Base-by-base conservation (phyloP, 108 stramenopile genomes). In the Cyclotella cryptica region DNA sequence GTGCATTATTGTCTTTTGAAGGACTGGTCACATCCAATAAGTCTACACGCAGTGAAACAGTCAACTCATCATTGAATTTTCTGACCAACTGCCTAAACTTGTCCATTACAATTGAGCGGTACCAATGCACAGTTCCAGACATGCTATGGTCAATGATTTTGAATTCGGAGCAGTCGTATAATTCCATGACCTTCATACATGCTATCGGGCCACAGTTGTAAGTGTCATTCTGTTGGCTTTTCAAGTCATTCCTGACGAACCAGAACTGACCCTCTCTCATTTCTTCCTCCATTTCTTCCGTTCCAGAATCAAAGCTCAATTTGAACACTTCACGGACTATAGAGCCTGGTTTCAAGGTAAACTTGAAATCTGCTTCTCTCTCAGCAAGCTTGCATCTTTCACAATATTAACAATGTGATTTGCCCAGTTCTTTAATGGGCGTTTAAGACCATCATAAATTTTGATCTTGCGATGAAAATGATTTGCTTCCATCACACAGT, bases 161-260 rank as follows among this genome's bases (percentile, higher is more conserved):
- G 6, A 35, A 35, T 35, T 35, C 35, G 2, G 35, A 35, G 6
- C 35, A 35, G 6, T 35, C 35, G 9, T 49, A 58, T 27, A 62
- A 40, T 21, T 62, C 61, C 61, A 62, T 62, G 13, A 66, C 13
- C 44, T 66, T 66, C 44, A 66, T 44, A 19, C 44, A n/a, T n/a
- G n/a, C n/a, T n/a, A n/a, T n/a, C 6, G 66, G 66, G 24, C 66
- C 43, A 26, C 66, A 66, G 2, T 66, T 66, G 66, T 24, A 66
- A 17, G 40, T 42, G 46, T 66, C 45, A 18, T 18, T 10, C 66
- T 66, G 66, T 66, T 45, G 27, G 21, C 18, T 66, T 27, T 44
- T 46, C 3, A 24, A 18, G 13, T 4, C 15, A 47, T 22, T 24
- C 45, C 19, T 27, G 1, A 46, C 66, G 19, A 49, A 49, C 47